Evolutionary conservation across 2,329 filamentous ascomycete genomes (phyloP), one percentile per base, ranked within the genome.

Genomic region (Pseudogymnoascus sp.): DNA sequence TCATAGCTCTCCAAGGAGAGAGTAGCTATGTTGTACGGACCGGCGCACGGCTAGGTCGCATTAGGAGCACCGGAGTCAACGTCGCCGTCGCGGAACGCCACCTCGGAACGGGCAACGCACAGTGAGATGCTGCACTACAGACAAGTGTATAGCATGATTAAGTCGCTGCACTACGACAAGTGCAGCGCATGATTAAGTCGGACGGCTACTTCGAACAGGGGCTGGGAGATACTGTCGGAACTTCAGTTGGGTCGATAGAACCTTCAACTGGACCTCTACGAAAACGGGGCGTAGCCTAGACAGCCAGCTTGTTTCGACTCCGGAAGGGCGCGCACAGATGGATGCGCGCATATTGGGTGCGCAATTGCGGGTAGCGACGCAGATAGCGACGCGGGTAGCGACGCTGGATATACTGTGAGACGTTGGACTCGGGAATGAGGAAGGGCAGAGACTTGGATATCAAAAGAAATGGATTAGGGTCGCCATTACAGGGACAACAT

Each of bases 1-100:
- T 55, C 49, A 55, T 55, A 33, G 49, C 28, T 55, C 49, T 55
- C 49, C n/a, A 55, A 55, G 25, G 25, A 55, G 49, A 55, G 25
- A 55, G 25, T 33, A 55, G 25, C 49, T 19, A 19, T 55, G 49
- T 55, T 55, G 28, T 30, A 55, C 16, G 16, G 49, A 55, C 25
- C n/a, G 49, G 49, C 49, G 49, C 49, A 19, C 28, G 28, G 11
- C n/a, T 33, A 55, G 49, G 49, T 55, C 25, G 25, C 49, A 28
- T 49, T 49, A 16, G 49, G 49, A 49, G 22, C 42, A 55, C 25
- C 49, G n/a, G 49, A 33, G n/a, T 5, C 25, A 19, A 2, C 28
- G 49, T 55, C 49, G 5, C 25, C 28, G 49, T 55, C 49, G 23
- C 23, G 49, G 28, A 12, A 33, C 49, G 49, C 49, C 49, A 55